A percentile compares a stretch with the other conserved stretches of the same genome.
phyloP scores from a whole-genome alignment of 1,284 basidiomycete genomes.

The Chalciporus sp. region DNA sequence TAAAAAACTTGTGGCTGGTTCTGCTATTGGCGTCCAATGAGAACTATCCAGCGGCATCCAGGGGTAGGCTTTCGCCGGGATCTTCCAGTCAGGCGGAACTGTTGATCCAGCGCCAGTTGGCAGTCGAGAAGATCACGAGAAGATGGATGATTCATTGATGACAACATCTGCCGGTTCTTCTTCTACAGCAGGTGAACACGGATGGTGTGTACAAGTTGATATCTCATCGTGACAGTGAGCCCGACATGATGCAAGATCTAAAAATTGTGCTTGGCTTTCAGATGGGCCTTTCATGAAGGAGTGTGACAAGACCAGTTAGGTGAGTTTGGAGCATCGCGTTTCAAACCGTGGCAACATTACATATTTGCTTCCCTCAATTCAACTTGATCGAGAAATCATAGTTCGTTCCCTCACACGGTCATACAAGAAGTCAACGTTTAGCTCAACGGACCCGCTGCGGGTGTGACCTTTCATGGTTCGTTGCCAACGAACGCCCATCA shows the following conservation, averaged over 20 bases:
- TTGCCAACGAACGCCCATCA: conserved; percentile 13
- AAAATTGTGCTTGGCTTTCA: not conserved
- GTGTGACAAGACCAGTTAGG: not conserved
- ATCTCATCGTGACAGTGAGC: not conserved
- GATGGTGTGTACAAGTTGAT: not conserved
- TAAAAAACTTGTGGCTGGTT: not conserved
- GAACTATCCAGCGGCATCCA: not conserved
- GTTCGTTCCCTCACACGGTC: not conserved
- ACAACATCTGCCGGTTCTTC: conserved; percentile 27
- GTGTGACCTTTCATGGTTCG: conserved; percentile 2
- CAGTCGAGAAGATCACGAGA: not conserved
- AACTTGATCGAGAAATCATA: not conserved
- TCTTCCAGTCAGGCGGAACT: conserved; percentile 5
- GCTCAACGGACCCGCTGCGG: conserved; percentile 8
- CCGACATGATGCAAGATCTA: not conserved
- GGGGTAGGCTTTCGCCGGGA: not conserved
- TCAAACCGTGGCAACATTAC: not conserved
- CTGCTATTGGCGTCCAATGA: not conserved
- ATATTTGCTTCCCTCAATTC: not conserved
- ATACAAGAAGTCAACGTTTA: not conserved
- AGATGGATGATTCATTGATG: conserved; percentile 7
- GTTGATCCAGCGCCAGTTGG: conserved; percentile 6
- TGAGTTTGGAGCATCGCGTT: not conserved
- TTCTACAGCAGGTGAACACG: not conserved
- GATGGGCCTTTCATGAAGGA: not conserved